Conservation (phyloP, 2,329 filamentous ascomycete genomes). For the Colletotrichum eremochloae region DNA sequence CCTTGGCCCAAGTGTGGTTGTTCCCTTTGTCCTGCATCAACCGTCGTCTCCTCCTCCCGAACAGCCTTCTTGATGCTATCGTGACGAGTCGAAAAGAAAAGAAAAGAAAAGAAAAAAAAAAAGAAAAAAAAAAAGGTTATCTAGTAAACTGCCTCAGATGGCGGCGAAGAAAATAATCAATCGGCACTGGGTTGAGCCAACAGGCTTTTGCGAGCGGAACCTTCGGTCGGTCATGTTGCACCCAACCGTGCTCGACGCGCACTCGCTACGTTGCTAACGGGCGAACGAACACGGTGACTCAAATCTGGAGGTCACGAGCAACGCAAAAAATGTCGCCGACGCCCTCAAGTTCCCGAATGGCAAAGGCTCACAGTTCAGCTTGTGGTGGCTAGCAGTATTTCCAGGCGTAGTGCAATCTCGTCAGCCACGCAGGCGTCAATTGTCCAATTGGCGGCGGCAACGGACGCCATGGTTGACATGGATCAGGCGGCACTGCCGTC, state of each 20-base stretch:
- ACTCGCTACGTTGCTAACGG: not conserved
- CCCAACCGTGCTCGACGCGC: not conserved
- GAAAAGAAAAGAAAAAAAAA: too few species aligned
- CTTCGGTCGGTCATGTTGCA: not conserved
- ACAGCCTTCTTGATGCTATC: not conserved
- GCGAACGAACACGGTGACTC: not conserved
- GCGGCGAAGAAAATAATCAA: not conserved
- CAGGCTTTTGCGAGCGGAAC: not conserved
- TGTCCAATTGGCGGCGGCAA: slow-evolving; percentile 31
- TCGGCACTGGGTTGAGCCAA: not conserved
- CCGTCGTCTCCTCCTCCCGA: not conserved
- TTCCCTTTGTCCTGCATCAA: not conserved
- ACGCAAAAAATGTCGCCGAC: slow-evolving; percentile 1
- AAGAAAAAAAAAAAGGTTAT: too few species aligned
- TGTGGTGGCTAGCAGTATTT: not conserved
- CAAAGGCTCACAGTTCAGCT: slow-evolving; percentile 6
- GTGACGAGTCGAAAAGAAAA: not conserved
- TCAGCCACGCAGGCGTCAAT: slow-evolving; percentile 11
- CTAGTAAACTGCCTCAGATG: not conserved
- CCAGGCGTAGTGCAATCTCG: not conserved
- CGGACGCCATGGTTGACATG: slow-evolving; percentile 16
- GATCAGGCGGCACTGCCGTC: not conserved
- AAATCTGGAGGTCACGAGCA: not conserved
- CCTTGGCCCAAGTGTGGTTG: not conserved
- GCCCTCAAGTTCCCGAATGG: not conserved